A percentile compares a stretch with the other conserved stretches of the same genome.
These are phyloP conservation scores for Penicillium argentinense DNA, from an alignment of 495 filamentous ascomycete genomes.

Conservation along the genomic window DNA sequence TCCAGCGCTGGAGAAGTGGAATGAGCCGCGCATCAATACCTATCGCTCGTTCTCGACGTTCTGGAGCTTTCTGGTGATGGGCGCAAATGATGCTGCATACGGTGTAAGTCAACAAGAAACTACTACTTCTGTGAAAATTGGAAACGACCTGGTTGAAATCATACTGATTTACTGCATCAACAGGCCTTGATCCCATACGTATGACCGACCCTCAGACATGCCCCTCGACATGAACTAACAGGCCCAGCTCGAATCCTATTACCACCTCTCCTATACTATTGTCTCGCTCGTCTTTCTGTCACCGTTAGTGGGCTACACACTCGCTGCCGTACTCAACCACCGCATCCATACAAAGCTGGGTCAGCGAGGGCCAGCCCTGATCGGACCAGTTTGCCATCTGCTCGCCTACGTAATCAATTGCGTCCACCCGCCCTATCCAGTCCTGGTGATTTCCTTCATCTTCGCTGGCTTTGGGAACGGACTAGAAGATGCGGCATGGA, in stretches of 20 bases:
- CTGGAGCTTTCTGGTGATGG: conserved; percentile 75
- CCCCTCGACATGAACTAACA: not conserved
- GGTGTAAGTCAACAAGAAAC: conserved; percentile 56
- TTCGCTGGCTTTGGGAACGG: conserved; percentile 65
- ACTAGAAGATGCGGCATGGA: conserved; percentile 63
- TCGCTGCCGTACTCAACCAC: conserved; percentile 59
- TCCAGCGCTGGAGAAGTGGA: conserved; percentile 56
- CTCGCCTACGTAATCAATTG: conserved; percentile 61
- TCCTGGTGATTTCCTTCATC: conserved; percentile 56
- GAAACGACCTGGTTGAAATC: too few relatives aligned
- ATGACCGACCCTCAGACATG: conserved; percentile 2
- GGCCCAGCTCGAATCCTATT: conserved; percentile 57
- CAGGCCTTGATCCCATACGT: conserved; percentile 64
- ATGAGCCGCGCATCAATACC: conserved; percentile 63
- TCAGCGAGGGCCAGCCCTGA: conserved; percentile 70
- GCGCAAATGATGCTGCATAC: conserved; percentile 77
- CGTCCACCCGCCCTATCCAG: conserved; percentile 60
- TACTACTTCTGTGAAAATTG: too few relatives aligned
- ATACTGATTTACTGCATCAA: too few relatives aligned
- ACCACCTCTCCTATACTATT: conserved; percentile 55
- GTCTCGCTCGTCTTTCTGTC: conserved; percentile 66
- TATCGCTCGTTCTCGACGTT: conserved; percentile 65
- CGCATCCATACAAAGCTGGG: conserved; percentile 59
- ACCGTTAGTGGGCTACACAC: conserved; percentile 58
- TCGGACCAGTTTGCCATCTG: conserved; percentile 64